Conservation (phyloP, 306 rosid genomes). For the Ormosia emarginata region DNA sequence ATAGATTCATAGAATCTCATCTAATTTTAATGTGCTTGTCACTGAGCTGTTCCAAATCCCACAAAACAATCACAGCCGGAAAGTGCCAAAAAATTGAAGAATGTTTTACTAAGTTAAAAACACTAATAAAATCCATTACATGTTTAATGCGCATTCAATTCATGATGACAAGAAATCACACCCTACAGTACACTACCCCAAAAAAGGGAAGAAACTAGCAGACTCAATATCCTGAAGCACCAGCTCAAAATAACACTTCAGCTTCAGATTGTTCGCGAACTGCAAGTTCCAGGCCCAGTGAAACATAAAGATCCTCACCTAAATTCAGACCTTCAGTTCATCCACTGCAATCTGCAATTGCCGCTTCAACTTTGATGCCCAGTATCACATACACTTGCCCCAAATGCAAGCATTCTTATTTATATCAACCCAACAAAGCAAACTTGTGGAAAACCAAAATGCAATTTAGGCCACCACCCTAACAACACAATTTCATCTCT, state of each 20-base stretch:
- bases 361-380: background rate
- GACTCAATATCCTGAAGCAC: background rate
- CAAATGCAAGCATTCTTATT: background rate
- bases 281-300: background rate
- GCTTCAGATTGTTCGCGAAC: background rate
- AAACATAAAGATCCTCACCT: background rate
- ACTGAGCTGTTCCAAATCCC: background rate
- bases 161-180: background rate
- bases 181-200: background rate
- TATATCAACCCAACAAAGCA: background rate
- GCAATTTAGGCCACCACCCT: background rate
- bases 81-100: background rate
- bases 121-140: background rate
- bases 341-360: background rate
- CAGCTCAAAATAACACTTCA: background rate
- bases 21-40: background rate
- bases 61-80: background rate
- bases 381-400: background rate
- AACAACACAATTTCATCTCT: constrained; percentile 6
- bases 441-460: constrained; percentile 1
- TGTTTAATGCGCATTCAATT: background rate
- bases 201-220: background rate
- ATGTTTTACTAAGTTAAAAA: background rate
- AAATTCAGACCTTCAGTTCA: background rate
- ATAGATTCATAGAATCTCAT: background rate